Percentiles rank a stretch among this genome's conserved stretches.
Conservation (phyloP, 495 filamentous ascomycete species). For the Penicillium roqueforti region DNA sequence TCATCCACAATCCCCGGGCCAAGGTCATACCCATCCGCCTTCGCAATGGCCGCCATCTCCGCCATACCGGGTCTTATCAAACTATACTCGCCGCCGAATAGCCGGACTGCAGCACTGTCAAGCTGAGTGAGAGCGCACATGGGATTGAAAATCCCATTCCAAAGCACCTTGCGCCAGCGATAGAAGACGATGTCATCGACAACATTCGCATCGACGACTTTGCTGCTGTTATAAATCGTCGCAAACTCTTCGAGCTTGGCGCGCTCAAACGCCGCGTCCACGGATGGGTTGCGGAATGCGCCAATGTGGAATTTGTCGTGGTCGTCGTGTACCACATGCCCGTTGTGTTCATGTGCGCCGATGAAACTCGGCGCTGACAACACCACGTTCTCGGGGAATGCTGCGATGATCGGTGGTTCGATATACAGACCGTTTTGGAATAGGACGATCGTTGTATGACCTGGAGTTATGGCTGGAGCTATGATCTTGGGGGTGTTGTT, state of each 20-base stretch:
- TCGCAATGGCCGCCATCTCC: conserved; percentile 13
- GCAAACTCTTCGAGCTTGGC: conserved; percentile 11
- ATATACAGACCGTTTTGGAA: conserved; percentile 56
- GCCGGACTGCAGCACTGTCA: conserved; percentile 11
- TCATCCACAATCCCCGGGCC: conserved; percentile 9
- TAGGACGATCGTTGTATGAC: conserved; percentile 46
- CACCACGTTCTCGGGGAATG: conserved; percentile 39
- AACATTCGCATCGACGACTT: conserved; percentile 8
- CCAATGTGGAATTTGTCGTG: conserved; percentile 13
- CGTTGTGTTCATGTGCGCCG: conserved; percentile 16
- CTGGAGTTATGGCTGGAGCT: conserved; percentile 63
- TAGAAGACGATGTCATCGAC: conserved; percentile 13
- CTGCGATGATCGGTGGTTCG: conserved; percentile 41
- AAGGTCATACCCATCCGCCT: conserved; percentile 16
- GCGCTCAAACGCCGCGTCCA: conserved; percentile 3
- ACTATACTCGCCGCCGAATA: conserved; percentile 6
- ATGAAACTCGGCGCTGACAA: conserved; percentile 13
- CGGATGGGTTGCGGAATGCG: conserved; percentile 4
- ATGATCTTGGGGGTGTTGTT: conserved; percentile 56
- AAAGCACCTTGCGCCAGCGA: conserved; percentile 17
- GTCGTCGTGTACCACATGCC: conserved; percentile 12
- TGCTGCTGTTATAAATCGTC: conserved; percentile 9
- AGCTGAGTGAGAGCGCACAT: conserved; percentile 17
- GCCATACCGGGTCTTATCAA: conserved; percentile 18
- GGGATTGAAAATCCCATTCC: conserved; percentile 17